Base-by-base conservation (phyloP, 2,329 filamentous ascomycete species). In the Chaetomiaceae sp. region DNA sequence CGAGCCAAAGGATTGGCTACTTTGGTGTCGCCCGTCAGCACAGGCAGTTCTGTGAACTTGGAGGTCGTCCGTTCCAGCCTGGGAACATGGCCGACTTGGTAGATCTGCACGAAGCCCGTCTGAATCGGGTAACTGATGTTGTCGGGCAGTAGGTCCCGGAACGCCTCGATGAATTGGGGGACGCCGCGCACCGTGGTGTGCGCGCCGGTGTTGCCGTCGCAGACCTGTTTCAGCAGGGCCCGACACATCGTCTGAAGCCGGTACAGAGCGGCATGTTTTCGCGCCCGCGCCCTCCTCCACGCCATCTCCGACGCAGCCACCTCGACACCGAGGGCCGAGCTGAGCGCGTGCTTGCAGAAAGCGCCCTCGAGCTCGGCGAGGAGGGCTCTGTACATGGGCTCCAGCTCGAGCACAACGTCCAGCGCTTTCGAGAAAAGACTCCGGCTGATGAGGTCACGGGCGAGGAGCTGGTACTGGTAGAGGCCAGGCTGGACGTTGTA, bases 401-500 rank as follows among this genome's bases (percentile, higher is more conserved):
- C 48, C 17, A 61, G 54, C 20, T 60, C 40, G 8, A 58, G 55
- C 59, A 69, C 64, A 11, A 49, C 38, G 6, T 50, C 49, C 1
- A 66, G 29, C n/a, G 60, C 53, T 6, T 45, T 40, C 19, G 36
- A 22, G 9, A 53, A 22, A 6, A 27, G 33, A 22, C 46, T 17
- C 14, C 48, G 54, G 6, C 42, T 39, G 44, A 75, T 60, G 29
- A 72, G 63, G 1, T 61, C 55, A 40, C 68, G 68, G 58, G 72
- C 58, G 51, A 69, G 62, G 36, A 68, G 56, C 55, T 71, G 64
- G 60, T 76, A 76, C 62, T 84, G 75, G 12, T 72, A 65, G 49
- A 86, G 72, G 0, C 68, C 75, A 0, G 83, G 81, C 7, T 65
- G 53, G 38, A 83, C 60, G 45, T 73, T 71, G 65, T 81, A 78